phyloP scores from a whole-genome alignment of 2,329 filamentous ascomycete genomes.

The Pseudogymnoascus sp. region DNA sequence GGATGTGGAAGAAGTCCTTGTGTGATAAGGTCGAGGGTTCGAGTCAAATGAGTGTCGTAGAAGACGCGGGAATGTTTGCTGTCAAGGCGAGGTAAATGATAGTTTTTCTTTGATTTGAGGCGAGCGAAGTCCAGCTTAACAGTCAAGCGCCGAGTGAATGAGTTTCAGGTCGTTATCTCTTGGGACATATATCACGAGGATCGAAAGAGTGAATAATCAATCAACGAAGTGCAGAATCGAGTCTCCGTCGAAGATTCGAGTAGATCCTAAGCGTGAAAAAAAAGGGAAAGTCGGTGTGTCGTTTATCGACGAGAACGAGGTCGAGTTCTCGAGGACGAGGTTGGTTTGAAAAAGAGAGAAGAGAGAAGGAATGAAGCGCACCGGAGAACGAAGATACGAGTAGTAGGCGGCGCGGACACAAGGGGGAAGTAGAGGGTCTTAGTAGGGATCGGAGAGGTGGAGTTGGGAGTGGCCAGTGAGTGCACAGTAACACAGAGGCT shows the following conservation, averaged over 20 bases:
- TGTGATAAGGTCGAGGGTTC: background rate
- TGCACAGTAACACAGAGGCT: background rate
- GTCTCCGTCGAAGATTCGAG: conserved; percentile 5
- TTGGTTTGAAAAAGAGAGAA: background rate
- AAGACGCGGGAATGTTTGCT: conserved; percentile 3
- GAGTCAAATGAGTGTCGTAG: conserved; percentile 7
- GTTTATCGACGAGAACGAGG: conserved; percentile 4
- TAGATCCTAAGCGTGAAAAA: background rate
- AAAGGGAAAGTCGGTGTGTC: background rate
- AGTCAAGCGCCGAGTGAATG: conserved; percentile 1
- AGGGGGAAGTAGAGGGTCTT: background rate
- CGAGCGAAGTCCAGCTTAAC: conserved; percentile 3
- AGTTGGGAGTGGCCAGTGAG: background rate
- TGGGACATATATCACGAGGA: background rate
- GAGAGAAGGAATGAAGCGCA: background rate
- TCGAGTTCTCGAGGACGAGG: background rate
- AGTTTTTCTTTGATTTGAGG: background rate
- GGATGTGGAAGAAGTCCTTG: background rate
- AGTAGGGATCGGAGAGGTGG: background rate
- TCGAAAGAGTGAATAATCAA: background rate
- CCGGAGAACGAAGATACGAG: background rate
- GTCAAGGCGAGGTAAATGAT: background rate
- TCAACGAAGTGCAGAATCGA: background rate
- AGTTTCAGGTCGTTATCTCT: background rate
- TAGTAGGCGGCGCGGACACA: background rate